A percentile compares a stretch with the other conserved stretches of the same genome.
These are phyloP conservation scores for Corymbia maculata DNA, from an alignment of 345 rosid species.

Conservation along the genomic window DNA sequence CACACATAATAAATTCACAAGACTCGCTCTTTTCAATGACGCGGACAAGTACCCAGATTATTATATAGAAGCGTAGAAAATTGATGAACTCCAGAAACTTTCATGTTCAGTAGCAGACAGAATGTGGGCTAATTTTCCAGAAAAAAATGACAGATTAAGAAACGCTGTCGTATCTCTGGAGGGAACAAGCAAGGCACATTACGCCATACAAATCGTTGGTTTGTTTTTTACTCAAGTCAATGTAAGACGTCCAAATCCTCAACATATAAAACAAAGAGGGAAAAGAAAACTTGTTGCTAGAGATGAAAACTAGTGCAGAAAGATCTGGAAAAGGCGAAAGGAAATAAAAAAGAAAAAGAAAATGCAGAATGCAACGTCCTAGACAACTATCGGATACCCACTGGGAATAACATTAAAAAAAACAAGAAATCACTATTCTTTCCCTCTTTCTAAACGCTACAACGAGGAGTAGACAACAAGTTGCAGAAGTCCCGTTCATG, in stretches of 20 bases:
- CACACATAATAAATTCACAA: background rate
- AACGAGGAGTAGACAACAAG: background rate
- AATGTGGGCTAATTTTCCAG: background rate
- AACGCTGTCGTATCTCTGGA: background rate
- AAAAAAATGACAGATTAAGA: background rate
- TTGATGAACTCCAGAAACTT: background rate
- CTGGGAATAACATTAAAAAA: background rate
- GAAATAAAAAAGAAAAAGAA: background rate
- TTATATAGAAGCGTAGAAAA: background rate
- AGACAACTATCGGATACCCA: background rate
- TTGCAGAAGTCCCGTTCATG: background rate
- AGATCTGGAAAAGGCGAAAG: background rate
- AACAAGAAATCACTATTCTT: background rate
- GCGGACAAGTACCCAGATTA: background rate
- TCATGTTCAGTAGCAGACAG: background rate
- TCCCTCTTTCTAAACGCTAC: background rate
- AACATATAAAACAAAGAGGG: background rate
- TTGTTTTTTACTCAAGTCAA: background rate
- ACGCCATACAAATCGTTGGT: background rate
- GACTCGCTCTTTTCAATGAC: background rate
- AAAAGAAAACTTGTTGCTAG: background rate
- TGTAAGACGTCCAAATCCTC: background rate
- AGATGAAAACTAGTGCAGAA: background rate
- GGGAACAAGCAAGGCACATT: background rate
- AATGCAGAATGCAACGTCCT: background rate